Evolutionary conservation across 495 filamentous ascomycete genomes (phyloP).

Genomic region (Darksidea phi): DNA sequence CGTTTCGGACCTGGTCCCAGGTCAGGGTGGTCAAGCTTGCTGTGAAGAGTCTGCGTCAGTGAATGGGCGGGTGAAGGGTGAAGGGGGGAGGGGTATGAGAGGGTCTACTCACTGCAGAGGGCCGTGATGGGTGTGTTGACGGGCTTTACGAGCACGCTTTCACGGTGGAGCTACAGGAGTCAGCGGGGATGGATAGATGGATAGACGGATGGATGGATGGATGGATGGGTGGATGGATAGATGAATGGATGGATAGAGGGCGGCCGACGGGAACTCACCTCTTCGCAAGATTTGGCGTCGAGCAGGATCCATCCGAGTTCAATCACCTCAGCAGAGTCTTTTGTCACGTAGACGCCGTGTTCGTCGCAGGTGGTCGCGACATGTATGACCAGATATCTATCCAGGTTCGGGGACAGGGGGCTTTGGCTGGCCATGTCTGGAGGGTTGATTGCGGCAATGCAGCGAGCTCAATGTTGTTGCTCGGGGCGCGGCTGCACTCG

Average conservation of each 20-base stretch:
- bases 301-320: slow-evolving; percentile 97
- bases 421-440: slow-evolving; percentile 41
- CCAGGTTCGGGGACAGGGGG: slow-evolving; percentile 61
- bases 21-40: slow-evolving; percentile 96
- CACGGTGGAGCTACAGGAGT: slow-evolving; percentile 72
- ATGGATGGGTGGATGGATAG: too few species aligned
- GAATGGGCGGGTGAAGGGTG: background rate
- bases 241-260: too few species aligned
- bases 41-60: slow-evolving; percentile 44
- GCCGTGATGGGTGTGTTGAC: slow-evolving; percentile 98
- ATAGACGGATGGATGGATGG: too few species aligned
- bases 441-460: background rate
- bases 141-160: slow-evolving; percentile 95
- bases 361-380: slow-evolving; percentile 99
- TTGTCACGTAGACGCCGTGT: slow-evolving; percentile 98
- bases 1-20: slow-evolving; percentile 97
- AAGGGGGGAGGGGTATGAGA: background rate
- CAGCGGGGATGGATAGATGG: background rate
- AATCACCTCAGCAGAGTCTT: slow-evolving; percentile 98
- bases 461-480: background rate
- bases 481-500: background rate
- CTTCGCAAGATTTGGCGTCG: slow-evolving; percentile 84
- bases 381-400: slow-evolving; percentile 96
- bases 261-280: slow-evolving; percentile 60
- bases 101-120: slow-evolving; percentile 83